phyloP scores from a whole-genome alignment of 148 eudicot species.

The Pouteria glomerata region DNA sequence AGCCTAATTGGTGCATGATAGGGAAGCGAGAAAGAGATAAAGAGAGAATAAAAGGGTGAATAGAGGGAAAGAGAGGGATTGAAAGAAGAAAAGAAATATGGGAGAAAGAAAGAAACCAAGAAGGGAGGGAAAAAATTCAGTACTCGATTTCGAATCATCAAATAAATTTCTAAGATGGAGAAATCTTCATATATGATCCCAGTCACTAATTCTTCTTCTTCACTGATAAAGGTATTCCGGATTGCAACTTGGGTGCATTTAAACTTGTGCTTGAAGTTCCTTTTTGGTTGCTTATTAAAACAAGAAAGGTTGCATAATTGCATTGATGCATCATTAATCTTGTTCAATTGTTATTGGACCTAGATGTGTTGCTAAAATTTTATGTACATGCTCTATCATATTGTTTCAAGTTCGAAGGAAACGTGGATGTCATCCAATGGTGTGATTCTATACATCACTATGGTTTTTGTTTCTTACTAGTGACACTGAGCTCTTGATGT shows the following conservation, averaged over 20 bases:
- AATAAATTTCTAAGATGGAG: no score
- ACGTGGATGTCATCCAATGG: neutral
- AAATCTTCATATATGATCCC: no score
- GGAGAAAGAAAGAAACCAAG: no score
- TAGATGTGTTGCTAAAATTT: neutral
- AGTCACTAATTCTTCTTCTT: no score
- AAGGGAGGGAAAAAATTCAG: no score
- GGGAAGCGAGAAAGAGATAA: no score
- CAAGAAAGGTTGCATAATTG: neutral
- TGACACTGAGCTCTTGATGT: conserved; percentile 12
- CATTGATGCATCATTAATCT: neutral
- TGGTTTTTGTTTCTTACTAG: conserved; percentile 5
- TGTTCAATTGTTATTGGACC: neutral
- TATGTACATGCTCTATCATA: neutral
- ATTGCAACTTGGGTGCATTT: neutral
- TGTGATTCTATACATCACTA: neutral
- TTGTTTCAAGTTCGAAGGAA: neutral
- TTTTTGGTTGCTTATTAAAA: neutral
- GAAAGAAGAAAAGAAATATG: no score
- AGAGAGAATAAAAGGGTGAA: no score
- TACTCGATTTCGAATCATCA: no score
- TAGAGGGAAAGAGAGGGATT: no score
- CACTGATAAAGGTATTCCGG: neutral
- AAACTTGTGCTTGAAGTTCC: neutral
- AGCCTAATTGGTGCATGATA: neutral